Base-by-base conservation (phyloP, 2,329 filamentous ascomycete genomes). In the Exophiala spinifera region DNA sequence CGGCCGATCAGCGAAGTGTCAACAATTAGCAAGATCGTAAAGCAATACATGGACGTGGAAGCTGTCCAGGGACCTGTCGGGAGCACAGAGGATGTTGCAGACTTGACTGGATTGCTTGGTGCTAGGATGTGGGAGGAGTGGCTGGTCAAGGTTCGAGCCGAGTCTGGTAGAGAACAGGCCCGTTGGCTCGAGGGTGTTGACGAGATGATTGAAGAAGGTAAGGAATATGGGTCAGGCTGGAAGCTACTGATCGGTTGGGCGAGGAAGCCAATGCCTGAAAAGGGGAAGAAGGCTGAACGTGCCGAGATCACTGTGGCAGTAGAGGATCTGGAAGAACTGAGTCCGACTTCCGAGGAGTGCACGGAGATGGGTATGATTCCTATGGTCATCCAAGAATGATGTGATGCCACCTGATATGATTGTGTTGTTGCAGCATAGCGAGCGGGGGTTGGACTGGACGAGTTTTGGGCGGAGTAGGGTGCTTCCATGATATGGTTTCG, bases 71-170 rank as follows among this genome's bases (percentile, higher is more conserved):
- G 75, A 1, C 74, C 75, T 1, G 67, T 78, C n/a, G 88, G 88
- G 6, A 87, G 81, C 64, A 90, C 87, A 0, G 82, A 85, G 46
- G 82, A 85, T 66, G 82, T 86, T 13, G 88, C 89, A 1, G 84
- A 82, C 63, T 77, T 96, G 61, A 87, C 88, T 11, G 91, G 91
- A 17, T 74, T 97, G 37, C 83, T 92, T 1, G 94, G 90, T 3
- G 86, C 87, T 21, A 94, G 91, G 85, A 85, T 86, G 69, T 99
- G 91, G 92, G 94, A 99, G 79, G 88, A 89, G 69, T 99, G 94
- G 94, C 81, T 97, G 70, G 75, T 96, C 62, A 89, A 90, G 66
- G 81, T 92, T 65, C 88, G 94, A 74, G 82, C 86, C 74, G 91
- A 96, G 76, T 94, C 54, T 21, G 85, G 86, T 14, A 85, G 88